These are phyloP conservation scores for Leccinum pellstonianum DNA, from an alignment of 768 basidiomycete species.

Conservation along the genomic window DNA sequence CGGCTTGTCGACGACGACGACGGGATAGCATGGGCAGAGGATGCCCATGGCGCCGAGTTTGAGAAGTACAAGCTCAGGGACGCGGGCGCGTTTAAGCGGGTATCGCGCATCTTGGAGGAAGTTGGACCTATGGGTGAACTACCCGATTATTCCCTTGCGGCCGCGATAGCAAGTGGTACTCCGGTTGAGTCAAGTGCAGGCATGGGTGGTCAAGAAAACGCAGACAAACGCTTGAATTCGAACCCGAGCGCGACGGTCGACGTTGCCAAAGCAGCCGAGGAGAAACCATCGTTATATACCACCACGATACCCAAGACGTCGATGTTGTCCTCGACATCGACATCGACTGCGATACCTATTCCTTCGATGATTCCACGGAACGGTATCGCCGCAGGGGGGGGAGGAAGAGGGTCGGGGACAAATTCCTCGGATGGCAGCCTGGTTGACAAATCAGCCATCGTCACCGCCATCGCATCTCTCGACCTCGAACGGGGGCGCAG, in stretches of 20 bases:
- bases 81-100: slow-evolving; percentile 13
- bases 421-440: slow-evolving; percentile 53
- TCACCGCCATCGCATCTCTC: slow-evolving; percentile 34
- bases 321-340: background rate
- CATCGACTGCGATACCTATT: slow-evolving; percentile 11
- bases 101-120: slow-evolving; percentile 32
- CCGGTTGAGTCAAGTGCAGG: background rate
- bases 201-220: background rate
- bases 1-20: slow-evolving; percentile 24
- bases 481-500: slow-evolving; percentile 50
- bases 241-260: background rate
- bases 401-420: slow-evolving; percentile 33
- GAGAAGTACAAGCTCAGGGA: slow-evolving; percentile 24
- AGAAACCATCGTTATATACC: slow-evolving; percentile 6
- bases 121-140: slow-evolving; percentile 47
- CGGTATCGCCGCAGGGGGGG: slow-evolving; percentile 19
- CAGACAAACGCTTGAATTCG: background rate
- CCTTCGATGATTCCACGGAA: background rate
- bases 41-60: slow-evolving; percentile 39
- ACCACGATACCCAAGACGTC: slow-evolving; percentile 5
- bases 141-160: slow-evolving; percentile 29
- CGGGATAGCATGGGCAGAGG: slow-evolving; percentile 53
- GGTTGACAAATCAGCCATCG: slow-evolving; percentile 34
- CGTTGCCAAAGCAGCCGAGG: slow-evolving; percentile 1
- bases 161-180: background rate